A percentile compares a stretch with the other conserved stretches of the same genome.
phyloP scores from a whole-genome alignment of 805 yeast genomes.

The Barnettozyma pratensis region DNA sequence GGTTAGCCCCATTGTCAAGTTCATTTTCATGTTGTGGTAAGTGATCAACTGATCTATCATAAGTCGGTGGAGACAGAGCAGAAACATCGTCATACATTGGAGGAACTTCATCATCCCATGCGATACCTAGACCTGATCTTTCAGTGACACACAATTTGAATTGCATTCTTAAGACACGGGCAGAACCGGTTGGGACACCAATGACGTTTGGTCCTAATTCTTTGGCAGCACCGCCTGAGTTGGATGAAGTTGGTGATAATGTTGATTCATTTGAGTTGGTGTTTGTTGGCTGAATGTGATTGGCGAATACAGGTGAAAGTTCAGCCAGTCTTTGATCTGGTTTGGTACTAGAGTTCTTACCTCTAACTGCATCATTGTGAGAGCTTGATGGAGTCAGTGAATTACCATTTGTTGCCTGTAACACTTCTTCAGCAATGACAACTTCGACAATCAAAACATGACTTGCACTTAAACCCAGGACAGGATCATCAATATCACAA shows the following conservation, averaged over 20 bases:
- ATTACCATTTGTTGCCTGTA: conserved; percentile 36
- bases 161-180: conserved; percentile 92
- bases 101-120: conserved; percentile 99
- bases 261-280: conserved; percentile 16
- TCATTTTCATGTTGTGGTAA: conserved; percentile 10
- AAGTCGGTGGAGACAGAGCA: conserved; percentile 83
- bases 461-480: conserved; percentile 66
- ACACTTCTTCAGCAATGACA: conserved; percentile 87
- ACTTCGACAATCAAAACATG: conserved; percentile 82
- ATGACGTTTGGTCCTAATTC: conserved; percentile 20
- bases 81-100: conserved; percentile 87
- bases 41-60: conserved; percentile 32
- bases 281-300: conserved; percentile 25
- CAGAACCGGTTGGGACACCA: conserved; percentile 90
- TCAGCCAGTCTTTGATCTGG: conserved; percentile 39
- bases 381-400: conserved; percentile 31
- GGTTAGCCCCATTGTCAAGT: conserved; percentile 12
- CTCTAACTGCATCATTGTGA: conserved; percentile 5
- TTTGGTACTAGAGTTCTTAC: conserved; percentile 9
- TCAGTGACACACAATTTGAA: conserved; percentile 80
- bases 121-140: conserved; percentile 90
- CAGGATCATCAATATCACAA: conserved; percentile 81
- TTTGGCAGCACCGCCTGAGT: background rate
- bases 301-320: conserved; percentile 38
- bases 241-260: background rate